phyloP scores from a whole-genome alignment of 768 basidiomycete species.

The Obba rivulosa region DNA sequence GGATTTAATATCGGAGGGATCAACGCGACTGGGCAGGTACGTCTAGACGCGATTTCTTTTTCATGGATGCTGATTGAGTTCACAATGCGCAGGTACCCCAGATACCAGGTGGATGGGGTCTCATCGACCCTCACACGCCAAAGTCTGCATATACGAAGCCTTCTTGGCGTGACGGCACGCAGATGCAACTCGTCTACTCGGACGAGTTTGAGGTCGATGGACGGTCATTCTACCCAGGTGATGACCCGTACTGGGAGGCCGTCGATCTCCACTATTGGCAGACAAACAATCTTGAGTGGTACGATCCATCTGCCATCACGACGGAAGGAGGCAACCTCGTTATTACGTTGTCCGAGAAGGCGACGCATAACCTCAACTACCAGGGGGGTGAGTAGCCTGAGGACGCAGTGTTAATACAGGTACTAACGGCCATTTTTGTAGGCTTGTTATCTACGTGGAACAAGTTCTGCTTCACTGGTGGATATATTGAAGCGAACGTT shows the following conservation, averaged over 20 bases:
- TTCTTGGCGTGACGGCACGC: conserved; percentile 45
- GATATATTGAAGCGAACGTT: conserved; percentile 67
- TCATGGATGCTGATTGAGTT: neutral
- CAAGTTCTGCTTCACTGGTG: conserved; percentile 93
- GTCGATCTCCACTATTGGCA: conserved; percentile 75
- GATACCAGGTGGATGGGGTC: conserved; percentile 43
- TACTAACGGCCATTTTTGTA: neutral
- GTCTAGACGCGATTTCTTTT: conserved; percentile 4
- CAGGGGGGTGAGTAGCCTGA: conserved; percentile 40
- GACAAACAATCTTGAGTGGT: conserved; percentile 59
- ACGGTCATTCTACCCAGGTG: conserved; percentile 75
- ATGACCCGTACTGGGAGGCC: conserved; percentile 90
- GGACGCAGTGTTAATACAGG: neutral
- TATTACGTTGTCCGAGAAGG: conserved; percentile 63
- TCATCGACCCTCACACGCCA: conserved; percentile 79
- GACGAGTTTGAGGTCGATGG: conserved; percentile 85
- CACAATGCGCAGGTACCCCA: conserved; percentile 18
- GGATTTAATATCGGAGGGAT: conserved; percentile 44
- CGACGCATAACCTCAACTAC: conserved; percentile 68
- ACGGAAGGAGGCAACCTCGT: conserved; percentile 72
- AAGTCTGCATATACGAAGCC: conserved; percentile 44
- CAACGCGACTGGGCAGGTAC: conserved; percentile 42
- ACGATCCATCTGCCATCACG: conserved; percentile 73
- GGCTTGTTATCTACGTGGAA: conserved; percentile 68
- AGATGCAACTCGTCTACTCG: conserved; percentile 72